A percentile compares a stretch with the other conserved stretches of the same genome.
phyloP scores from a whole-genome alignment of 2,329 filamentous ascomycete species.

The Cercospora sp. region DNA sequence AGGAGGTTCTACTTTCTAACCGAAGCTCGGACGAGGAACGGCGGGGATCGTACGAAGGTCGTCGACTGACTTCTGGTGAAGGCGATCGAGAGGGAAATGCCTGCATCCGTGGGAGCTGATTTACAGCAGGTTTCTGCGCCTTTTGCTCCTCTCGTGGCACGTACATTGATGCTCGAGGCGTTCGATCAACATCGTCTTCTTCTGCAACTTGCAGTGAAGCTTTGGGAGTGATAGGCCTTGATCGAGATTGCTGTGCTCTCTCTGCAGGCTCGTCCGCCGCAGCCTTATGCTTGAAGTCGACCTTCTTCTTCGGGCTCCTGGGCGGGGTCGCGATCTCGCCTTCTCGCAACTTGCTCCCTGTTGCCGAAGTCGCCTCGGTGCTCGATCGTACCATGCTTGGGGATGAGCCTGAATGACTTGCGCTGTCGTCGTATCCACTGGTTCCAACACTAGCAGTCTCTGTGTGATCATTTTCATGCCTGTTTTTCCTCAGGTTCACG shows the following conservation, averaged over 20 bases:
- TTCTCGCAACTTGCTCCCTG: constrained; percentile 31
- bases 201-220: constrained; percentile 8
- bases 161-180: constrained; percentile 36
- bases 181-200: constrained; percentile 41
- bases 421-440: constrained; percentile 45
- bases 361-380: constrained; percentile 53
- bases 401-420: constrained; percentile 34
- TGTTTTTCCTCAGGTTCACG: constrained; percentile 72
- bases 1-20: constrained; percentile 13
- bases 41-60: constrained; percentile 18
- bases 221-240: constrained; percentile 25
- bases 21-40: constrained; percentile 21
- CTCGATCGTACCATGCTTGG: constrained; percentile 54
- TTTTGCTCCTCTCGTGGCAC: constrained; percentile 24
- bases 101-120: constrained; percentile 23
- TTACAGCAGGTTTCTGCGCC: constrained; percentile 9
- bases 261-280: neutral
- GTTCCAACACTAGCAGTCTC: constrained; percentile 39
- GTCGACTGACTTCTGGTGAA: constrained; percentile 26
- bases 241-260: constrained; percentile 3
- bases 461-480: constrained; percentile 48
- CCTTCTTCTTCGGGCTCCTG: constrained; percentile 45
- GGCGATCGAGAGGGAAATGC: constrained; percentile 26
- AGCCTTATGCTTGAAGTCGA: constrained; percentile 34
- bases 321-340: constrained; percentile 50